phyloP scores from a whole-genome alignment of 108 stramenopile genomes.

The Skeletonema grethae region DNA sequence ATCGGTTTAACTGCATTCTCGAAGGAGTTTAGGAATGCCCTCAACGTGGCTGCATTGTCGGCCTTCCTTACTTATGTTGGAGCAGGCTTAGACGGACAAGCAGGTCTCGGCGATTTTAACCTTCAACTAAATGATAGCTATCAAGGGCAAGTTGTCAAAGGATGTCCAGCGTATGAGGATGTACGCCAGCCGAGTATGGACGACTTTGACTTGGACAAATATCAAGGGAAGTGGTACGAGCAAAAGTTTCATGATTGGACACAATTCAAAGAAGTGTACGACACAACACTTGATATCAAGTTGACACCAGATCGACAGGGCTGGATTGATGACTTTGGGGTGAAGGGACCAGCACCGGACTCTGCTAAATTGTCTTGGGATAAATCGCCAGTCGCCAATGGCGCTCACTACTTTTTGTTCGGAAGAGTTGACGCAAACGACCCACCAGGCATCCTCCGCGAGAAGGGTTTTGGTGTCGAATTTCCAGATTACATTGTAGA shows the following conservation, averaged over 20 bases:
- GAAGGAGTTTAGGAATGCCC: constrained; percentile 75
- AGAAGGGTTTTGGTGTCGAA: constrained; percentile 91
- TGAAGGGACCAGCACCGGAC: constrained; percentile 85
- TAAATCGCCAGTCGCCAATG: constrained; percentile 90
- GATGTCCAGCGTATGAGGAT: constrained; percentile 88
- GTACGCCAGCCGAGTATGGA: constrained; percentile 88
- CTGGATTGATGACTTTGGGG: constrained; percentile 91
- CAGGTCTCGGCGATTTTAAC: constrained; percentile 85
- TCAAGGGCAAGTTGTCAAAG: constrained; percentile 79
- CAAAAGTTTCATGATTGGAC: constrained; percentile 94
- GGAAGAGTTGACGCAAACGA: constrained; percentile 86
- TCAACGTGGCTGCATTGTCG: constrained; percentile 73
- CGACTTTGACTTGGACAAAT: constrained; percentile 85
- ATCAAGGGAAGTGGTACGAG: constrained; percentile 91
- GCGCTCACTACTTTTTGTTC: constrained; percentile 92
- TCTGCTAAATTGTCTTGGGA: constrained; percentile 84
- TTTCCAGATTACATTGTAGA: constrained; percentile 94
- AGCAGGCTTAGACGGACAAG: constrained; percentile 82
- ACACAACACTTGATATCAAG: constrained; percentile 90
- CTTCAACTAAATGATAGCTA: constrained; percentile 87
- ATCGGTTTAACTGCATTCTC: constrained; percentile 68
- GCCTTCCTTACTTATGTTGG: constrained; percentile 84
- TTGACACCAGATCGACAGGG: constrained; percentile 58
- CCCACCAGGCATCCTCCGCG: constrained; percentile 83
- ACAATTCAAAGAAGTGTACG: constrained; percentile 94